These are phyloP conservation scores for Sorghum bicolor DNA, from an alignment of 176 grass and related monocot species.

Conservation along the genomic window DNA sequence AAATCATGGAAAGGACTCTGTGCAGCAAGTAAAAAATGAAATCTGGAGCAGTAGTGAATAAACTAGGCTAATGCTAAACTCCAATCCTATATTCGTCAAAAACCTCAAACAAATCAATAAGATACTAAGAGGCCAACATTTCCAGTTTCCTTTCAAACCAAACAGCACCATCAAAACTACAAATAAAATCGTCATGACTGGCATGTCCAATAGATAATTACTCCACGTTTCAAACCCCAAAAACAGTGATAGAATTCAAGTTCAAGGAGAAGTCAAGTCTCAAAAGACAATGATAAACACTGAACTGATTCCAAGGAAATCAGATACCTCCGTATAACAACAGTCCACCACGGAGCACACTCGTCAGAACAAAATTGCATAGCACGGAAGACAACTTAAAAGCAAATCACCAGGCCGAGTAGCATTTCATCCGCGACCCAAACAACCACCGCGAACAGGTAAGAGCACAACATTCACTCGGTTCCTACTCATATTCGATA, in stretches of 20 bases:
- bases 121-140: not conserved
- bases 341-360: not conserved
- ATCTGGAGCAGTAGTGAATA: not conserved
- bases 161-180: not conserved
- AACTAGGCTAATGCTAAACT: not conserved
- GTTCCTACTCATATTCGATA: not conserved
- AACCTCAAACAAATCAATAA: slow-evolving; percentile 1
- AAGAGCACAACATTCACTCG: not conserved
- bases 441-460: not conserved
- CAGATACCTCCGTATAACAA: not conserved
- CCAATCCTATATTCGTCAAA: not conserved
- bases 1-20: not conserved
- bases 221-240: not conserved
- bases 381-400: not conserved
- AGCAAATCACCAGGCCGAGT: not conserved
- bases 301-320: not conserved
- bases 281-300: not conserved
- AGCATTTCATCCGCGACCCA: not conserved
- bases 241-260: not conserved
- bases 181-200: not conserved
- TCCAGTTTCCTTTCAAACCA: not conserved
- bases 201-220: not conserved
- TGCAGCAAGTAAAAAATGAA: not conserved
- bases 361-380: not conserved
- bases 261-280: not conserved